These are phyloP conservation scores for Microbotryum intermedium DNA, from an alignment of 1,284 basidiomycete species.

Conservation along the genomic window DNA sequence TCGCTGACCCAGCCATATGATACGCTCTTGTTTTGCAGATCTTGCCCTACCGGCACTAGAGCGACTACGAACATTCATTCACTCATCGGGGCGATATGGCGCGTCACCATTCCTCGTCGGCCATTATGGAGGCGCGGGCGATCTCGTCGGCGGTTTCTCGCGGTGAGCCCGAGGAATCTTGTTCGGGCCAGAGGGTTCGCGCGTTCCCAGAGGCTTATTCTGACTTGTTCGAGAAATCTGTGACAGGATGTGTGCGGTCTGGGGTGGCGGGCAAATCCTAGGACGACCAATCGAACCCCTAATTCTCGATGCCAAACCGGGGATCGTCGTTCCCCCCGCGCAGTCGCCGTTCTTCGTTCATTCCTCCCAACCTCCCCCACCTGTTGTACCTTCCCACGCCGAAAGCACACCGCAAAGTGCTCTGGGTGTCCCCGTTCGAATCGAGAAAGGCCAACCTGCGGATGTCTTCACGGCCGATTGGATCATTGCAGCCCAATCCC, in stretches of 20 bases:
- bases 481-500: constrained; percentile 45
- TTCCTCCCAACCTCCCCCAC: constrained; percentile 10
- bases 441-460: constrained; percentile 37
- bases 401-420: neutral
- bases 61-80: constrained; percentile 63
- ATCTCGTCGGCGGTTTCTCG: constrained; percentile 89
- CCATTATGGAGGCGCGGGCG: constrained; percentile 86
- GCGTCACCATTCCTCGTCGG: constrained; percentile 83
- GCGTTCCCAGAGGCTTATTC: neutral
- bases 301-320: constrained; percentile 24
- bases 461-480: constrained; percentile 44
- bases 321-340: constrained; percentile 7
- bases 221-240: neutral
- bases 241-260: constrained; percentile 66
- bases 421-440: constrained; percentile 23
- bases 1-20: neutral
- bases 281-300: constrained; percentile 51
- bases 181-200: neutral
- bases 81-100: constrained; percentile 77
- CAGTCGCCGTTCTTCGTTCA: constrained; percentile 14
- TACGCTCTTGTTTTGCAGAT: constrained; percentile 2
- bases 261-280: constrained; percentile 75
- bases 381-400: neutral
- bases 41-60: constrained; percentile 47
- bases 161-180: constrained; percentile 36